Evolutionary conservation across 495 filamentous ascomycete species (phyloP).

Genomic region (Penicillium fimorum): DNA sequence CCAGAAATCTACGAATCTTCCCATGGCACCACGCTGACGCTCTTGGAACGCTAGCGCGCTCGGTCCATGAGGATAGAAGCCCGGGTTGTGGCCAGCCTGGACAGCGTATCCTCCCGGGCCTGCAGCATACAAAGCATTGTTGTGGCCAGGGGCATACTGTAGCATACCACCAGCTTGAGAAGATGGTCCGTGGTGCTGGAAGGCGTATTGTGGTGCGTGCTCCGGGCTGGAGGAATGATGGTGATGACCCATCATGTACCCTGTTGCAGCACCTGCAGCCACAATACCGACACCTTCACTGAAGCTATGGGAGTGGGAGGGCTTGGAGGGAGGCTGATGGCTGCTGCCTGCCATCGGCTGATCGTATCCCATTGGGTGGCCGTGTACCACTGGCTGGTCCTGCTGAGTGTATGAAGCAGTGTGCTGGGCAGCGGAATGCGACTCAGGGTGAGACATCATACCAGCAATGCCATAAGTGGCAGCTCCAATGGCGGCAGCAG

Average conservation of each 20-base stretch:
- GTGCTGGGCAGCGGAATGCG: conserved; percentile 19
- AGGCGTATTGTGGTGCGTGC: conserved; percentile 29
- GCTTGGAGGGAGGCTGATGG: conserved; percentile 18
- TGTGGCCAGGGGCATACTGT: conserved; percentile 35
- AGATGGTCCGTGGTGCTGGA: conserved; percentile 32
- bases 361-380: not conserved
- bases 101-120: conserved; percentile 44
- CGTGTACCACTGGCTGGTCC: not conserved
- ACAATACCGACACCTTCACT: conserved; percentile 42
- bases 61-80: conserved; percentile 23
- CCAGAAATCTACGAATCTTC: conserved; percentile 62
- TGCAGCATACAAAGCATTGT: conserved; percentile 44
- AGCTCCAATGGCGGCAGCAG: conserved; percentile 24
- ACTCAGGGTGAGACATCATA: conserved; percentile 17
- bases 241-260: conserved; percentile 47
- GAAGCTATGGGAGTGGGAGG: conserved; percentile 35
- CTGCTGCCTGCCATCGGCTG: conserved; percentile 15
- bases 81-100: conserved; percentile 28
- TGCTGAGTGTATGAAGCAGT: conserved; percentile 22
- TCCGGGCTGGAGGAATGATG: conserved; percentile 40
- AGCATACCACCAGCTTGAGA: conserved; percentile 29
- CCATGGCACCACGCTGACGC: conserved; percentile 53
- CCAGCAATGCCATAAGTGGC: conserved; percentile 32
- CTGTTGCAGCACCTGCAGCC: conserved; percentile 48
- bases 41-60: conserved; percentile 45